phyloP scores from a whole-genome alignment of 2,329 filamentous ascomycete genomes.

The Cytospora piceicola region DNA sequence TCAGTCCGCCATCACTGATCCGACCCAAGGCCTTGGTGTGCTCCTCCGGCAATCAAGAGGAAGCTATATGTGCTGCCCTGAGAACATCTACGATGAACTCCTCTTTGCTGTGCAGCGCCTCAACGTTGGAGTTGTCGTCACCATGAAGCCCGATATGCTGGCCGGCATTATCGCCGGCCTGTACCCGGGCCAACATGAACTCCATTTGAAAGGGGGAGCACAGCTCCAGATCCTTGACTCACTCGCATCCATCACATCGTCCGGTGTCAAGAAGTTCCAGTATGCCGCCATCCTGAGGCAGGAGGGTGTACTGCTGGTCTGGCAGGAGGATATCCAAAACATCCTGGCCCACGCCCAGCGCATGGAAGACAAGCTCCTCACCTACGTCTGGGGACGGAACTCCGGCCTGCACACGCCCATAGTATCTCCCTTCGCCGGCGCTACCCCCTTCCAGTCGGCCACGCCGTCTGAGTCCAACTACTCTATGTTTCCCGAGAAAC shows the following conservation, averaged over 20 bases:
- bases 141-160: constrained; percentile 53
- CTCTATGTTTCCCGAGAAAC: constrained; percentile 32
- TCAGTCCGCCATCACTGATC: constrained; percentile 29
- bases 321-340: constrained; percentile 47
- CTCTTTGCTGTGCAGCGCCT: constrained; percentile 48
- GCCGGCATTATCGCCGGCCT: constrained; percentile 49
- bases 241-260: constrained; percentile 43
- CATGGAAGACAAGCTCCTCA: constrained; percentile 41
- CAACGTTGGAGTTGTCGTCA: constrained; percentile 52
- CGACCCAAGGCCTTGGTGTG: constrained; percentile 41
- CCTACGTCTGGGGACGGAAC: constrained; percentile 38
- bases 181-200: constrained; percentile 45
- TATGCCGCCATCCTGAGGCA: constrained; percentile 48
- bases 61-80: constrained; percentile 47
- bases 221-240: constrained; percentile 51
- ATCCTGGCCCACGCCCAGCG: constrained; percentile 45
- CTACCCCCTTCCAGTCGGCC: constrained; percentile 29
- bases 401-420: constrained; percentile 22
- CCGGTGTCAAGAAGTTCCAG: constrained; percentile 47
- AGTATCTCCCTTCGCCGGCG: constrained; percentile 26
- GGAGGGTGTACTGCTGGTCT: constrained; percentile 47
- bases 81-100: constrained; percentile 43
- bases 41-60: constrained; percentile 45
- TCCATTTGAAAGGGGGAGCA: constrained; percentile 47
- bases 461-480: constrained; percentile 32